A percentile compares a stretch with the other conserved stretches of the same genome.
Conservation (phyloP, 306 rosid genomes). For the Glycine soja region DNA sequence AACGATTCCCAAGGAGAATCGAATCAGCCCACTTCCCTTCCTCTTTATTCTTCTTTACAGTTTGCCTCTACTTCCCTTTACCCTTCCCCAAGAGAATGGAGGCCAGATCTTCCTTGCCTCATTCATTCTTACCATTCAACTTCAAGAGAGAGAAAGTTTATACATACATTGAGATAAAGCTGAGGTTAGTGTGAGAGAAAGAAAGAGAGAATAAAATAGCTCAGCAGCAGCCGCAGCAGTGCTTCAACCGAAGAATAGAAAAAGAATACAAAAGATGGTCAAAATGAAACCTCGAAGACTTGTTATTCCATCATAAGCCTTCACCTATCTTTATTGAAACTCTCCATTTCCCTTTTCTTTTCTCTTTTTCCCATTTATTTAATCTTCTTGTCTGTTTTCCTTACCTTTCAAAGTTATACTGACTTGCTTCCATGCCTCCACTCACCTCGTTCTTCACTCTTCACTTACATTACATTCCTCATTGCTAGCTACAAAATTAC, state of each 20-base stretch:
- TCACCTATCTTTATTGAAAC: conserved; percentile 93
- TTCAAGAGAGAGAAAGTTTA: background rate
- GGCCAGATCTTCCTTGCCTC: conserved; percentile 54
- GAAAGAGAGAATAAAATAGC: conserved; percentile 16
- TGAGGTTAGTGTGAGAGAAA: conserved; percentile 31
- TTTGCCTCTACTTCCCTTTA: conserved; percentile 75
- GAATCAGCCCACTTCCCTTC: conserved; percentile 61
- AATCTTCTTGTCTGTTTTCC: conserved; percentile 45
- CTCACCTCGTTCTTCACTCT: conserved; percentile 17
- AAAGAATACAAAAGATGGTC: conserved; percentile 82
- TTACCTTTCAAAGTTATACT: conserved; percentile 42
- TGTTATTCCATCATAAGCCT: conserved; percentile 77
- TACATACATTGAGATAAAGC: conserved; percentile 39
- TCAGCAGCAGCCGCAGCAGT: conserved; percentile 66
- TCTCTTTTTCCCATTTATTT: conserved; percentile 45
- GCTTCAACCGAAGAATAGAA: conserved; percentile 51
- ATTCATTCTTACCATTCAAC: conserved; percentile 32
- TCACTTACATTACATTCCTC: background rate
- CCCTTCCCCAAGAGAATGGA: conserved; percentile 99
- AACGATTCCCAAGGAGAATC: conserved; percentile 85
- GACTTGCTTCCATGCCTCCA: conserved; percentile 5
- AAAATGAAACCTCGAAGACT: conserved; percentile 90
- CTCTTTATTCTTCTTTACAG: conserved; percentile 80
- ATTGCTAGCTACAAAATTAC: background rate
- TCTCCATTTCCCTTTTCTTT: conserved; percentile 72